Conservation (phyloP, 352 stramenopile species). For the Globisporangium ultimum region DNA sequence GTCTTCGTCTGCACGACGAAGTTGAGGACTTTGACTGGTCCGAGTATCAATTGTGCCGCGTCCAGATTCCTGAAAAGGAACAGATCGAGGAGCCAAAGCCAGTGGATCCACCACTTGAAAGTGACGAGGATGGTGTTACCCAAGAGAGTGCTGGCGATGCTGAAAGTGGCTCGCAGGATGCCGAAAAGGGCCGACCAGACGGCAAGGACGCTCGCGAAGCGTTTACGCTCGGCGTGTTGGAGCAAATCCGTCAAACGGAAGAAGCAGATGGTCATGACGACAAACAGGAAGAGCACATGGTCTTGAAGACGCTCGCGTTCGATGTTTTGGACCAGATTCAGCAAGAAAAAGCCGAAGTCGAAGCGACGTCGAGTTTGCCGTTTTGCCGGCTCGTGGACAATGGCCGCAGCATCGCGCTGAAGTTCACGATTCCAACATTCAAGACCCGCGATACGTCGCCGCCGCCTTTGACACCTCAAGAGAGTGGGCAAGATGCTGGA, state of each 20-base stretch:
- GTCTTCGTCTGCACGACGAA: constrained; percentile 47
- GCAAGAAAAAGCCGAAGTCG: no score
- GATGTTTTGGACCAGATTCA: no score
- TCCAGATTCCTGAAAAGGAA: constrained; percentile 42
- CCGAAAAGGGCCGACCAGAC: no score
- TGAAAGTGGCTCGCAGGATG: not conserved
- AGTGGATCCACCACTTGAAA: constrained; percentile 3
- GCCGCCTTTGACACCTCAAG: constrained; percentile 1
- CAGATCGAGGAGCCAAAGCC: constrained; percentile 2
- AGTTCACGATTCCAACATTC: constrained; percentile 18
- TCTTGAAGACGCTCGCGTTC: no score
- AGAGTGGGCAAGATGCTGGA: constrained; percentile 3
- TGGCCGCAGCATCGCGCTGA: constrained; percentile 14
- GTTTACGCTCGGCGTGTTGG: constrained; percentile 20
- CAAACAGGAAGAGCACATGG: not conserved
- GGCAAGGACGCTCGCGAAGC: constrained; percentile 6
- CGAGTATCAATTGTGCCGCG: constrained; percentile 41
- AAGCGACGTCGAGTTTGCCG: not conserved
- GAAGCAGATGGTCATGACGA: constrained; percentile 1
- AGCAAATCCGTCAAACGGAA: constrained; percentile 9
- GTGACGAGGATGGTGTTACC: not conserved
- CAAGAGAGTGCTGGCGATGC: constrained; percentile 8
- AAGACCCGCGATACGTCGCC: constrained; percentile 2
- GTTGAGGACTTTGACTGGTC: constrained; percentile 47
- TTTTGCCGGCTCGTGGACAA: constrained; percentile 10